These are phyloP conservation scores for Mimosa bimucronata DNA, from an alignment of 306 rosid genomes.

Conservation along the genomic window DNA sequence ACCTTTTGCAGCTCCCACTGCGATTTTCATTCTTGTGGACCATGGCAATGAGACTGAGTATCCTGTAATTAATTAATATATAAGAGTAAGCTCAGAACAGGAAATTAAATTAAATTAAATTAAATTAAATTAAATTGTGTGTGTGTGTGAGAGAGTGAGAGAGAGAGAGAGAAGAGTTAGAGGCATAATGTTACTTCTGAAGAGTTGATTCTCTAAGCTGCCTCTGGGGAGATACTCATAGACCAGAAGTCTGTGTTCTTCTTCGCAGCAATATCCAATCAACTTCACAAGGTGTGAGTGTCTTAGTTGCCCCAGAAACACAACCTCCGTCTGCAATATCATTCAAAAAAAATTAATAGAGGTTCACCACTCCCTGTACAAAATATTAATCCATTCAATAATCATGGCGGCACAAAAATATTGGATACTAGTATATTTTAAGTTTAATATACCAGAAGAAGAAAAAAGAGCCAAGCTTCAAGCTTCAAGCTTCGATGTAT, in stretches of 20 bases:
- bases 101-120: no score
- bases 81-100: background rate
- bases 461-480: no score
- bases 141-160: no score
- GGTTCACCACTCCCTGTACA: conserved; percentile 1
- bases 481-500: background rate
- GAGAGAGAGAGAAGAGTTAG: no score
- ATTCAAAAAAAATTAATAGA: background rate
- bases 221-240: conserved; percentile 97
- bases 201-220: conserved; percentile 91
- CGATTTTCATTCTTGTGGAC: conserved; percentile 97
- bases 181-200: conserved; percentile 63
- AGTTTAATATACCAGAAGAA: background rate
- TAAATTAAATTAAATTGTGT: no score
- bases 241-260: conserved; percentile 78
- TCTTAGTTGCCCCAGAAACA: conserved; percentile 85
- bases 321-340: conserved; percentile 78
- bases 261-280: conserved; percentile 95
- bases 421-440: background rate
- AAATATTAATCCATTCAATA: background rate
- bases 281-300: conserved; percentile 86
- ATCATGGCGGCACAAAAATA: background rate
- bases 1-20: conserved; percentile 94
- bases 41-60: conserved; percentile 77
- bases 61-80: conserved; percentile 45